Conservation (phyloP, 2,329 filamentous ascomycete species). For the Stagonosporopsis tanaceti region DNA sequence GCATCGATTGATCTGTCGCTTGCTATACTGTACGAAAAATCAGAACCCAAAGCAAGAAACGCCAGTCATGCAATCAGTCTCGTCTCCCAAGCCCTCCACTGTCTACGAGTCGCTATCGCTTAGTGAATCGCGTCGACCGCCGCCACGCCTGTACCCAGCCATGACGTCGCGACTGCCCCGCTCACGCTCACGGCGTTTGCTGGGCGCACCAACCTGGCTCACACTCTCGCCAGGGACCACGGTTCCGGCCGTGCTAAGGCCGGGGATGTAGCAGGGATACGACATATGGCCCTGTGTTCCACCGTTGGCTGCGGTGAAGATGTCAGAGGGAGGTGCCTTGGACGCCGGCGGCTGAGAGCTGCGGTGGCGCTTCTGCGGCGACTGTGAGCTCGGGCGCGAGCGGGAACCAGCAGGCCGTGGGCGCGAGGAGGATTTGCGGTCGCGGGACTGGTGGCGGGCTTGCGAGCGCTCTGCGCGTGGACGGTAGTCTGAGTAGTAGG, state of each 20-base stretch:
- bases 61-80: slow-evolving; percentile 13
- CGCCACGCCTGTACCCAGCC: slow-evolving; percentile 53
- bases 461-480: slow-evolving; percentile 46
- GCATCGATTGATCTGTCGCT: slow-evolving; percentile 1
- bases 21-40: neutral
- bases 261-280: slow-evolving; percentile 66
- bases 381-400: slow-evolving; percentile 43
- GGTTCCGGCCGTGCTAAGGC: slow-evolving; percentile 53
- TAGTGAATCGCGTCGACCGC: slow-evolving; percentile 60
- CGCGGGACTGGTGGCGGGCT: slow-evolving; percentile 31
- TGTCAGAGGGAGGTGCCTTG: slow-evolving; percentile 36
- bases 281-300: slow-evolving; percentile 59
- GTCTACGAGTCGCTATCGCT: slow-evolving; percentile 59
- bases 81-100: neutral
- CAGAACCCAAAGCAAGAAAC: slow-evolving; percentile 8
- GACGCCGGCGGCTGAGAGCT: slow-evolving; percentile 35
- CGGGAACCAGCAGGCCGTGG: slow-evolving; percentile 32
- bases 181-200: slow-evolving; percentile 27
- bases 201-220: slow-evolving; percentile 49
- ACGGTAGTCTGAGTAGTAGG: slow-evolving; percentile 53
- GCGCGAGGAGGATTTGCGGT: slow-evolving; percentile 26
- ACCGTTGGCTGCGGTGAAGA: slow-evolving; percentile 51
- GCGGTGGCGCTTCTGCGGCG: slow-evolving; percentile 46
- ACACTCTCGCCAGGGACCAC: slow-evolving; percentile 49
- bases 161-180: slow-evolving; percentile 50